These are phyloP conservation scores for Pseudofabraea citricarpa DNA, from an alignment of 2,329 filamentous ascomycete species.

Conservation along the genomic window DNA sequence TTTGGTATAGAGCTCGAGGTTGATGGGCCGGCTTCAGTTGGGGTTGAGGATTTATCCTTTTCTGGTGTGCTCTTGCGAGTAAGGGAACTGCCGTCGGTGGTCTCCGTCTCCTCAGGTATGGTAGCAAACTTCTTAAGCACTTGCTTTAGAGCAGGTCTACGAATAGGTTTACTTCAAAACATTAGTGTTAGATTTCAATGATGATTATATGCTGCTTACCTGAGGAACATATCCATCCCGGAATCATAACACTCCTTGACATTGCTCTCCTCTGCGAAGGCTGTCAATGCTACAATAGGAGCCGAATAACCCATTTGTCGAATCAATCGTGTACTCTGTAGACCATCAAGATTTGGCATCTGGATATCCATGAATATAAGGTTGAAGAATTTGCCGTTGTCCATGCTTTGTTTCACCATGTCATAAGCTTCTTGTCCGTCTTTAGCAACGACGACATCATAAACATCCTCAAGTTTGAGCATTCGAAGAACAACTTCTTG, in stretches of 20 bases:
- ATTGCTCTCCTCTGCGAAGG: slow-evolving; percentile 87
- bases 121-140: slow-evolving; percentile 81
- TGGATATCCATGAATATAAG: slow-evolving; percentile 94
- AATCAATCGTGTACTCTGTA: slow-evolving; percentile 82
- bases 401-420: slow-evolving; percentile 77
- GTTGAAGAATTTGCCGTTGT: slow-evolving; percentile 67
- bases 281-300: slow-evolving; percentile 86
- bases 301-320: slow-evolving; percentile 80
- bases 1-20: neutral
- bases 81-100: slow-evolving; percentile 9
- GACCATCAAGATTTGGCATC: slow-evolving; percentile 89
- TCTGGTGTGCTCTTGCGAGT: slow-evolving; percentile 14
- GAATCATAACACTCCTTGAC: slow-evolving; percentile 81
- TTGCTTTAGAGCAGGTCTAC: slow-evolving; percentile 78
- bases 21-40: neutral
- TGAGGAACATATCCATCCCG: slow-evolving; percentile 87
- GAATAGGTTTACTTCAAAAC: slow-evolving; percentile 57
- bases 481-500: slow-evolving; percentile 57
- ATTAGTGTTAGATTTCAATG: slow-evolving; percentile 6
- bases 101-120: slow-evolving; percentile 62
- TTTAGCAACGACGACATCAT: slow-evolving; percentile 83
- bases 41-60: neutral
- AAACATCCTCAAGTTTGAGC: slow-evolving; percentile 73
- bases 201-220: slow-evolving; percentile 6
- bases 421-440: slow-evolving; percentile 86